phyloP scores from a whole-genome alignment of 1,284 basidiomycete species.

The Porogramme epimiltina region DNA sequence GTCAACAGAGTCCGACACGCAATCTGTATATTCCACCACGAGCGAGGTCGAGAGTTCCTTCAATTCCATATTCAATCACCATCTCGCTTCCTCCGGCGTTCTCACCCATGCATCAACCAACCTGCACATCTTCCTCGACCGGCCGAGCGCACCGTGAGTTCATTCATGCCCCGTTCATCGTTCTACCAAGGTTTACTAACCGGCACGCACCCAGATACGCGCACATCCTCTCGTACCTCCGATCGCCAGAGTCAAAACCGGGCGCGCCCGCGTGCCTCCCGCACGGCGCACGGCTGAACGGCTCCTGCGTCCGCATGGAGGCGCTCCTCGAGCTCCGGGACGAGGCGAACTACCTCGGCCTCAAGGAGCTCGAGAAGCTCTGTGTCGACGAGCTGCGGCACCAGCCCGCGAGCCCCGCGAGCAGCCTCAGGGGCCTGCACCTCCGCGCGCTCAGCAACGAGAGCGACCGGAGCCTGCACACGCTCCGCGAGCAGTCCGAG shows the following conservation, averaged over 20 bases:
- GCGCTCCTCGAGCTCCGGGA: constrained; percentile 71
- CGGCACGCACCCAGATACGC: constrained; percentile 62
- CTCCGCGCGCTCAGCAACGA: constrained; percentile 30
- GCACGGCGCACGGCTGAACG: constrained; percentile 53
- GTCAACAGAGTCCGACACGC: constrained; percentile 40
- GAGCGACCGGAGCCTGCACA: constrained; percentile 33
- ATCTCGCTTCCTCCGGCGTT: constrained; percentile 60
- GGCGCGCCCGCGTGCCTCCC: constrained; percentile 59
- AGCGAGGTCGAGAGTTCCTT: constrained; percentile 36
- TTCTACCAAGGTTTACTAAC: no score
- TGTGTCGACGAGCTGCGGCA: constrained; percentile 66
- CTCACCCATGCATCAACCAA: constrained; percentile 46
- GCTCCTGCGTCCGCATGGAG: constrained; percentile 54
- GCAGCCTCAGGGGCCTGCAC: constrained; percentile 22
- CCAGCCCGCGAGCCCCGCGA: constrained; percentile 28
- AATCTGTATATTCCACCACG: constrained; percentile 41
- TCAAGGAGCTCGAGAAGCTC: constrained; percentile 59
- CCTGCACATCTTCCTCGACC: constrained; percentile 79
- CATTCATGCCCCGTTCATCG: no score
- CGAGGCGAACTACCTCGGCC: constrained; percentile 70
- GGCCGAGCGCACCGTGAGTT: constrained; percentile 76
- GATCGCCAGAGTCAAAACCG: constrained; percentile 47
- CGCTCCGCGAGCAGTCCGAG: constrained; percentile 32
- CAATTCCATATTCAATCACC: constrained; percentile 57
- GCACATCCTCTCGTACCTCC: constrained; percentile 71